Conservation (phyloP, 2,329 filamentous ascomycete genomes). For the Chrysoporthe deuterocubensis region DNA sequence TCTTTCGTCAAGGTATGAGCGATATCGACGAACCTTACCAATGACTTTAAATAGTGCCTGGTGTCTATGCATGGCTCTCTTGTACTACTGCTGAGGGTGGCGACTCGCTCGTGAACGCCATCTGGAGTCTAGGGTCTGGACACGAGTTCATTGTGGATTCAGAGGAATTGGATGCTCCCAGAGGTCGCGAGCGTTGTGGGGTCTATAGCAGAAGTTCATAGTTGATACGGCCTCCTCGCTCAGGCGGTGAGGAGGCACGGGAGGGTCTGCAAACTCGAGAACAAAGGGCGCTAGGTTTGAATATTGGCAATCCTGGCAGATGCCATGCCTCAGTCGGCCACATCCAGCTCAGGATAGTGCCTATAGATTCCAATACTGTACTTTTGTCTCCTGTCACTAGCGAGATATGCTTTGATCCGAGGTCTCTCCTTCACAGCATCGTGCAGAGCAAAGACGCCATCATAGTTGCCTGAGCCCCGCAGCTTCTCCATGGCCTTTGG, state of each 20-base stretch:
- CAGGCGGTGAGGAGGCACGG: too few species aligned
- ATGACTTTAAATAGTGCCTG: neutral
- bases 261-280: too few species aligned
- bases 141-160: neutral
- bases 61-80: neutral
- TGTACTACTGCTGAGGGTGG: neutral
- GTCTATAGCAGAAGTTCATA: too few species aligned
- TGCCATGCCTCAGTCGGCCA: slow-evolving; percentile 36
- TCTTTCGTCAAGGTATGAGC: too few species aligned
- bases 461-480: slow-evolving; percentile 60
- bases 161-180: neutral
- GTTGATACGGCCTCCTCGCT: too few species aligned
- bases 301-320: neutral
- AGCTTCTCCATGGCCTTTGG: slow-evolving; percentile 65
- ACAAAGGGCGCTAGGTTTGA: too few species aligned
- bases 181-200: too few species aligned
- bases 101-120: neutral
- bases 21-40: too few species aligned
- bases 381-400: slow-evolving; percentile 63
- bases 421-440: slow-evolving; percentile 64
- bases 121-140: neutral
- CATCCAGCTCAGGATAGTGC: slow-evolving; percentile 74
- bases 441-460: slow-evolving; percentile 66
- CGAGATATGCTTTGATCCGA: slow-evolving; percentile 70
- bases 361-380: slow-evolving; percentile 72